phyloP scores from a whole-genome alignment of 768 basidiomycete species.

The Agaricus sinodeliciosus region DNA sequence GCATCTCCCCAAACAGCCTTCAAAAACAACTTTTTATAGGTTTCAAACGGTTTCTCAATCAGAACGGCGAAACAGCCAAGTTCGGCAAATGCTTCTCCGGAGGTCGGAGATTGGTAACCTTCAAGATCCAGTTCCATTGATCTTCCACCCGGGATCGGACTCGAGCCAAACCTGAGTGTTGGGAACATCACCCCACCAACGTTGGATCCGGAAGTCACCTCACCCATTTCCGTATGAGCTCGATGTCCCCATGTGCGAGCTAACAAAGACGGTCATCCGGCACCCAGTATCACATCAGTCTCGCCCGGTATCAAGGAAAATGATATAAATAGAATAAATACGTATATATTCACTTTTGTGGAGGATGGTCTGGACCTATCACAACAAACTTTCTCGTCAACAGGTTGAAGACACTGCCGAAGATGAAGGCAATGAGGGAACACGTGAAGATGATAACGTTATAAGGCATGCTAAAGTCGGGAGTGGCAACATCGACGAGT shows the following conservation, averaged over 20 bases:
- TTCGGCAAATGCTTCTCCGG: too few species aligned
- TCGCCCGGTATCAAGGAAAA: not conserved
- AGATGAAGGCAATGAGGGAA: slow-evolving; percentile 86
- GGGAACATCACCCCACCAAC: too few species aligned
- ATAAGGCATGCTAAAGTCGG: slow-evolving; percentile 99
- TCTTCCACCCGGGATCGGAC: too few species aligned
- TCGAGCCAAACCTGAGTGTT: too few species aligned
- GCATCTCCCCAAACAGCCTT: too few species aligned
- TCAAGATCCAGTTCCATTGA: too few species aligned
- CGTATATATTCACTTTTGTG: not conserved
- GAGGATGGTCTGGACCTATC: slow-evolving; percentile 20
- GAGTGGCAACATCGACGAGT: slow-evolving; percentile 92
- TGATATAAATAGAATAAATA: not conserved
- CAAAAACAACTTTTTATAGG: too few species aligned
- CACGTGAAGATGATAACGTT: slow-evolving; percentile 98
- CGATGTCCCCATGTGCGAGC: too few species aligned
- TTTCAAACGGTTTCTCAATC: too few species aligned
- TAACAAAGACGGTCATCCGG: not conserved
- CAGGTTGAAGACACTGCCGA: slow-evolving; percentile 87
- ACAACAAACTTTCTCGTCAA: slow-evolving; percentile 79
- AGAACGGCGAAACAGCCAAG: too few species aligned
- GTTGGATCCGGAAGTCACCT: not conserved
- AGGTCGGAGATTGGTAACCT: too few species aligned
- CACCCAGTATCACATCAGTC: not conserved
- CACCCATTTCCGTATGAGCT: too few species aligned